Evolutionary conservation across 1,284 basidiomycete genomes (phyloP).

Genomic region (Fomes fomentarius): DNA sequence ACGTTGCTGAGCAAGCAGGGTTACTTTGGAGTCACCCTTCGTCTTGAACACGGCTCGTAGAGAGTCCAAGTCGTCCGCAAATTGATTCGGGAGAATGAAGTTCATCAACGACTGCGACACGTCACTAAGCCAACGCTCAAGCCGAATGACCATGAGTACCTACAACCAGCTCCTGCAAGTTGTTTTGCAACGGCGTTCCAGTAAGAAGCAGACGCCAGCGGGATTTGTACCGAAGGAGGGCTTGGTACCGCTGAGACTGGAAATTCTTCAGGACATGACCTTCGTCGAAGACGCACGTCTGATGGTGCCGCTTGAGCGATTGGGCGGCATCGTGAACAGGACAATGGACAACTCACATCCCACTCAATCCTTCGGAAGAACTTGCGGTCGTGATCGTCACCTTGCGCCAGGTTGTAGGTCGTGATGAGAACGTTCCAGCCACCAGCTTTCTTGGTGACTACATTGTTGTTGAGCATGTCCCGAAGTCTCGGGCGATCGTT

Average conservation of each 20-base stretch:
- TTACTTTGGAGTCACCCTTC: constrained; percentile 85
- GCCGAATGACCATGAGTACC: constrained; percentile 34
- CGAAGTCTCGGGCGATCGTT: constrained; percentile 84
- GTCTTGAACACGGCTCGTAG: constrained; percentile 97
- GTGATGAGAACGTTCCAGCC: constrained; percentile 95
- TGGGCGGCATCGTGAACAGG: background rate
- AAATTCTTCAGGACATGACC: constrained; percentile 98
- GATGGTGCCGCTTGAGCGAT: constrained; percentile 1
- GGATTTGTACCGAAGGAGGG: constrained; percentile 84
- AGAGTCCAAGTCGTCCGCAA: constrained; percentile 75
- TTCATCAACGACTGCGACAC: constrained; percentile 87
- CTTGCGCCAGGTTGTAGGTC: constrained; percentile 94
- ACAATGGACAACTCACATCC: constrained; percentile 62
- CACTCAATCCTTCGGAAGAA: constrained; percentile 94
- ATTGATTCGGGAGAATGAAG: constrained; percentile 95
- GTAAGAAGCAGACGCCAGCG: constrained; percentile 93
- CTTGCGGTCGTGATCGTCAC: constrained; percentile 84
- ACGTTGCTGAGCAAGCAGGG: constrained; percentile 86
- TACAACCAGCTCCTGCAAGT: constrained; percentile 94
- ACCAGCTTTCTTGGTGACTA: constrained; percentile 41
- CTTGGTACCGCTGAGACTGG: constrained; percentile 92
- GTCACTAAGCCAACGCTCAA: constrained; percentile 8
- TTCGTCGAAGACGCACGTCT: constrained; percentile 94
- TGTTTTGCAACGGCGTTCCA: constrained; percentile 93
- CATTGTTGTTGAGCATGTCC: constrained; percentile 56